Evolutionary conservation across 2,329 filamentous ascomycete genomes (phyloP).

Genomic region (Chaetothyriales sp.): DNA sequence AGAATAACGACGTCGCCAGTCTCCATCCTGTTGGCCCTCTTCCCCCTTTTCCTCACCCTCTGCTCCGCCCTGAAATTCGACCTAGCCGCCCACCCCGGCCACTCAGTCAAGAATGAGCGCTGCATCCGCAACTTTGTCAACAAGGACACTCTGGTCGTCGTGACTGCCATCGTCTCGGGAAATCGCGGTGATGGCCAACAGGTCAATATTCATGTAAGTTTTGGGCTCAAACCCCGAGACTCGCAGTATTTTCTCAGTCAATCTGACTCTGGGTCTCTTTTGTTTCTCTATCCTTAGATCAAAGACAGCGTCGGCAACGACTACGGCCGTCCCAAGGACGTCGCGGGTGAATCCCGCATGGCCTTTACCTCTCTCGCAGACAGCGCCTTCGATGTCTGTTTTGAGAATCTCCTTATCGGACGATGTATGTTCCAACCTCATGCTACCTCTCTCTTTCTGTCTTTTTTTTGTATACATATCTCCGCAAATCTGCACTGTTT

Average conservation of each 20-base stretch:
- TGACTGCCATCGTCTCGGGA: conserved; percentile 80
- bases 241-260: neutral
- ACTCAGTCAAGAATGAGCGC: conserved; percentile 54
- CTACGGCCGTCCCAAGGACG: conserved; percentile 79
- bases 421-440: conserved; percentile 43
- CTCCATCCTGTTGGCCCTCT: conserved; percentile 9
- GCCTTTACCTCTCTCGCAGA: conserved; percentile 89
- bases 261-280: neutral
- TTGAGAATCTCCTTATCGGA: conserved; percentile 62
- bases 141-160: conserved; percentile 83
- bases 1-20: conserved; percentile 1
- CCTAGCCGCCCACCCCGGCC: conserved; percentile 52
- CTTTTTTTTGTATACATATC: neutral
- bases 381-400: conserved; percentile 90
- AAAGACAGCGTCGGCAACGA: conserved; percentile 91
- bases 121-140: conserved; percentile 94
- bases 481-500: too few relatives aligned
- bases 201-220: conserved; percentile 80
- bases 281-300: conserved; percentile 45
- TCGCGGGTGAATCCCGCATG: conserved; percentile 80
- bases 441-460: neutral
- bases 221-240: too few relatives aligned
- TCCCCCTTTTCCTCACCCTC: conserved; percentile 23
- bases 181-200: conserved; percentile 77
- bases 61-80: conserved; percentile 79